Conservation (phyloP, 306 rosid genomes). For the Castanea sativa region DNA sequence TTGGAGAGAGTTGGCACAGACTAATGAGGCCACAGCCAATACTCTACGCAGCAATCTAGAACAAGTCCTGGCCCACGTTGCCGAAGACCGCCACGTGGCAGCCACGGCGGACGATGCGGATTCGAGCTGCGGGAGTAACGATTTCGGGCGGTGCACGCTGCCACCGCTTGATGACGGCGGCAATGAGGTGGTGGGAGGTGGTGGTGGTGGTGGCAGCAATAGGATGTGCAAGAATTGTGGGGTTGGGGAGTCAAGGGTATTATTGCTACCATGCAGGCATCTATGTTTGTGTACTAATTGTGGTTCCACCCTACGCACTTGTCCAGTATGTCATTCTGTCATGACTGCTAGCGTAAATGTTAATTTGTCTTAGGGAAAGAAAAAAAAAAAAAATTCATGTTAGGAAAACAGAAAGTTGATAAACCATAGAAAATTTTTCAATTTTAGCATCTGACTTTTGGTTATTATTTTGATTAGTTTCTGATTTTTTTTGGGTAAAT, state of each 20-base stretch:
- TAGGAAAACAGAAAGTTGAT: background rate
- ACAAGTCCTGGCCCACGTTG: conserved; percentile 54
- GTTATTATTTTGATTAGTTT: background rate
- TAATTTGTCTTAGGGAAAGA: conserved; percentile 55
- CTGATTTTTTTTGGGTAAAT: background rate
- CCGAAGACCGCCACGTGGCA: conserved; percentile 15
- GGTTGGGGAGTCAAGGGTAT: conserved; percentile 62
- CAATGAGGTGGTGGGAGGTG: background rate
- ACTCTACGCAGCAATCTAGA: conserved; percentile 63
- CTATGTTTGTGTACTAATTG: conserved; percentile 74
- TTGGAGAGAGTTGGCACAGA: conserved; percentile 77
- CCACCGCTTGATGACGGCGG: background rate
- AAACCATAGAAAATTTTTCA: background rate
- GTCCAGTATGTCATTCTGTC: conserved; percentile 73
- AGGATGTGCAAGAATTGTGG: conserved; percentile 66
- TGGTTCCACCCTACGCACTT: conserved; percentile 66
- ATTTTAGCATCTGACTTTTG: background rate
- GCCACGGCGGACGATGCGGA: conserved; percentile 41
- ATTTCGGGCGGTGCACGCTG: background rate
- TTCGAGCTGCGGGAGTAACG: conserved; percentile 75
- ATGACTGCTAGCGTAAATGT: conserved; percentile 79
- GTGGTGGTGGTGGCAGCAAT: background rate
- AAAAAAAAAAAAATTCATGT: background rate
- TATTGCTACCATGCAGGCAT: conserved; percentile 88
- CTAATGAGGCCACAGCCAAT: conserved; percentile 74